Evolutionary conservation across 139 green algal species (phyloP).

Genomic region (Chlorella sp.): DNA sequence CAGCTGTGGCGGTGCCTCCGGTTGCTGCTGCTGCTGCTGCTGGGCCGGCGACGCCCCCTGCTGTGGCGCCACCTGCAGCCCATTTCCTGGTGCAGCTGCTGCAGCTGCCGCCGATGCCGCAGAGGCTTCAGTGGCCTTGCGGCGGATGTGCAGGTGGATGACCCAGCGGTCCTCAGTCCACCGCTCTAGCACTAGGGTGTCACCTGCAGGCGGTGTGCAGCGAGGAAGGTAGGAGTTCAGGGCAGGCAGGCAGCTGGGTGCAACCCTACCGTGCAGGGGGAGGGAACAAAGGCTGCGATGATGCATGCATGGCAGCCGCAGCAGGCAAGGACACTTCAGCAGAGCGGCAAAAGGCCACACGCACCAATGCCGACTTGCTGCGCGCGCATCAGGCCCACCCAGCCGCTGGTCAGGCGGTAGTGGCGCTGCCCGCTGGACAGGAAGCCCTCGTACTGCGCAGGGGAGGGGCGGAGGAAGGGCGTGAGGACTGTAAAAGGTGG

Average conservation of each 20-base stretch:
- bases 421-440: slow-evolving; percentile 56
- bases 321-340: no score
- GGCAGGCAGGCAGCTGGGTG: no score
- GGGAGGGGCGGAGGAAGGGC: background rate
- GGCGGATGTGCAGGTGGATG: slow-evolving; percentile 44
- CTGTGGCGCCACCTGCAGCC: no score
- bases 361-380: slow-evolving; percentile 51
- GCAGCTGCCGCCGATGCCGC: background rate
- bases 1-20: no score
- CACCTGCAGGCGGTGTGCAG: slow-evolving; percentile 2
- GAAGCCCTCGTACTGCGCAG: slow-evolving; percentile 60
- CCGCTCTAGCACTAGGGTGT: slow-evolving; percentile 58
- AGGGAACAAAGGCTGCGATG: no score
- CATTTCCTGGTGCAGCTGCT: no score
- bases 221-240: no score
- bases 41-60: no score
- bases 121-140: background rate
- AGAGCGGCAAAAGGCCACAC: no score
- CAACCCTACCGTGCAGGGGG: no score
- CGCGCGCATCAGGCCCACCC: slow-evolving; percentile 48
- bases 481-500: background rate
- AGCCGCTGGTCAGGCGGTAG: slow-evolving; percentile 58
- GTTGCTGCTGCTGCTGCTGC: background rate
- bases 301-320: no score
- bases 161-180: slow-evolving; percentile 47